phyloP scores from a whole-genome alignment of 2,329 filamentous ascomycete genomes.

The Davidsoniella virescens region DNA sequence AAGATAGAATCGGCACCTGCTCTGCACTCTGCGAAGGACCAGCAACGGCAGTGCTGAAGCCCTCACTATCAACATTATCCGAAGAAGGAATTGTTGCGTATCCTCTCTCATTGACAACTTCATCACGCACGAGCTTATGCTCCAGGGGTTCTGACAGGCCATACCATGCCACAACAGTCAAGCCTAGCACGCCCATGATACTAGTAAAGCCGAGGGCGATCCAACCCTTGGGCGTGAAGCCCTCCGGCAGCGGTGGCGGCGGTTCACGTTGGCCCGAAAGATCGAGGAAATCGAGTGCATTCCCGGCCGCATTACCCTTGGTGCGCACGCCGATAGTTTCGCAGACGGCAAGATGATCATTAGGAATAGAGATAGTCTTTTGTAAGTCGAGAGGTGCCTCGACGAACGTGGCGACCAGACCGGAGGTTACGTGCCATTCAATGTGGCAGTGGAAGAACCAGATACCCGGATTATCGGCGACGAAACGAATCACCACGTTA shows the following conservation, averaged over 20 bases:
- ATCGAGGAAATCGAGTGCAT: conserved; percentile 46
- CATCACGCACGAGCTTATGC: not conserved
- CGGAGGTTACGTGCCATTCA: conserved; percentile 57
- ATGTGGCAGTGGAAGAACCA: conserved; percentile 72
- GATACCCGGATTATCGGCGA: conserved; percentile 47
- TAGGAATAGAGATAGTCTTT: conserved; percentile 40
- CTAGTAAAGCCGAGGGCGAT: conserved; percentile 60
- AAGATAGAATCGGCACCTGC: not conserved
- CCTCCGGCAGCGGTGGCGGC: conserved; percentile 41
- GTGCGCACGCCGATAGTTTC: conserved; percentile 31
- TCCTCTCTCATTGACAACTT: conserved; percentile 8
- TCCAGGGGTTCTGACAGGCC: conserved; percentile 10
- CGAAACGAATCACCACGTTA: conserved; percentile 52
- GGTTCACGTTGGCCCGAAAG: conserved; percentile 42
- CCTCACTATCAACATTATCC: not conserved
- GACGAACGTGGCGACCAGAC: conserved; percentile 48
- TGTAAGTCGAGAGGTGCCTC: conserved; percentile 50
- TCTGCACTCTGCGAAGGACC: not conserved
- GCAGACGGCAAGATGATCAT: conserved; percentile 42
- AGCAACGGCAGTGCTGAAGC: not conserved
- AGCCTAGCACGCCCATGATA: conserved; percentile 50
- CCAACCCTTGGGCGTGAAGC: conserved; percentile 57
- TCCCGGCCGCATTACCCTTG: conserved; percentile 59
- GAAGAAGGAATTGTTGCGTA: conserved; percentile 5
- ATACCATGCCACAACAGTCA: conserved; percentile 45